Evolutionary conservation across 139 green algal genomes (phyloP).

Genomic region (Chlamydomonas incerta): DNA sequence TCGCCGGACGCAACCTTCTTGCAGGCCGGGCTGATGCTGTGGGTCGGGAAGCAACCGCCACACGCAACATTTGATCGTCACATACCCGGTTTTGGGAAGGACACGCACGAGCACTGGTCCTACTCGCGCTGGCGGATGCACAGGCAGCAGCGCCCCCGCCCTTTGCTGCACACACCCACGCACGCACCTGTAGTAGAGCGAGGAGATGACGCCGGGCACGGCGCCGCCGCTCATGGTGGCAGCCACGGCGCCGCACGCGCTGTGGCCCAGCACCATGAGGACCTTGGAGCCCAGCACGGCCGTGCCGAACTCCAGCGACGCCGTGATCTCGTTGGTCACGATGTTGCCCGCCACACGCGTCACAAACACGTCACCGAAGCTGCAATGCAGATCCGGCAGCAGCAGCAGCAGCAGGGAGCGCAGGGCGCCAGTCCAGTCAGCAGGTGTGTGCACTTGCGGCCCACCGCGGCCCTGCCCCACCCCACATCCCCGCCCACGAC

Average conservation of each 20-base stretch:
- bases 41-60: background rate
- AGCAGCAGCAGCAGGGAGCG: too few species aligned
- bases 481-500: background rate
- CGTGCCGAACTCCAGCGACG: slow-evolving; percentile 1
- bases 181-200: slow-evolving; percentile 2
- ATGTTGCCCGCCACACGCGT: background rate
- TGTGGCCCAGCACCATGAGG: slow-evolving; percentile 2
- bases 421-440: background rate
- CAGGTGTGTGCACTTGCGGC: background rate
- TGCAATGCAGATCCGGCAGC: background rate
- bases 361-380: slow-evolving; percentile 3
- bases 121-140: background rate
- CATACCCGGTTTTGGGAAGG: background rate
- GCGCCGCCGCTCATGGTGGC: background rate
- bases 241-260: background rate
- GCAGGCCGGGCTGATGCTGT: background rate
- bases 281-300: slow-evolving; percentile 4
- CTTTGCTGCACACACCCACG: background rate
- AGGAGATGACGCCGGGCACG: slow-evolving; percentile 2
- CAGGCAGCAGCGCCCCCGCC: background rate
- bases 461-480: background rate
- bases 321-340: slow-evolving; percentile 6
- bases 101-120: background rate
- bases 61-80: background rate
- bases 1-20: background rate